These are phyloP conservation scores for Pistacia integerrima DNA, from an alignment of 345 rosid genomes.

Conservation along the genomic window DNA sequence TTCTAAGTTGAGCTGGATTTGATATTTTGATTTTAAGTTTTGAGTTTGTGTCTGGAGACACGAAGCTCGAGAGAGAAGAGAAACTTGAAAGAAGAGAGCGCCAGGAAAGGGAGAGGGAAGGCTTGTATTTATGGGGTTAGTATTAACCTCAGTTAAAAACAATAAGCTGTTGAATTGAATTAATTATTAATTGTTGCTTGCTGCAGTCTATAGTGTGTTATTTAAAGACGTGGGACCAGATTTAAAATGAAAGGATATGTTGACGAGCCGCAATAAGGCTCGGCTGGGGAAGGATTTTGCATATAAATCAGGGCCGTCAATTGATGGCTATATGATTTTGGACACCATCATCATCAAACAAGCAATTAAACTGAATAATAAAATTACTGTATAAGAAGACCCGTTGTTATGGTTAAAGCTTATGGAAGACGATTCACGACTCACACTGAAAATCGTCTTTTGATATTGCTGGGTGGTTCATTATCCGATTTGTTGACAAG, in stretches of 20 bases:
- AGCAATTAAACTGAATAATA: no score
- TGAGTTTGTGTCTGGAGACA: conserved; percentile 28
- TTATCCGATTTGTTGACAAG: not conserved
- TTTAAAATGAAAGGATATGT: not conserved
- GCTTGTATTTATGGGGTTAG: conserved; percentile 40
- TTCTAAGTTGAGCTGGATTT: not conserved
- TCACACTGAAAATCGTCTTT: not conserved
- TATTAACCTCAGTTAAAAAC: conserved; percentile 20
- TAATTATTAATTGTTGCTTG: no score
- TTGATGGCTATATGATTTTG: no score
- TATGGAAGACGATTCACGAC: not conserved
- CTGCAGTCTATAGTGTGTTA: not conserved
- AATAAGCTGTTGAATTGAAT: not conserved
- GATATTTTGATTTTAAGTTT: conserved; percentile 7
- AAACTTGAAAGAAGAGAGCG: conserved; percentile 64
- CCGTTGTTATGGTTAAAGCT: not conserved
- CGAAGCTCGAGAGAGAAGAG: conserved; percentile 43
- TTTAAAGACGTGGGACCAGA: conserved; percentile 18
- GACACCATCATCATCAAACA: no score
- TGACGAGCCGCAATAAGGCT: conserved; percentile 7
- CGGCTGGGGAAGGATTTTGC: not conserved
- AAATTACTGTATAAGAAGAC: no score
- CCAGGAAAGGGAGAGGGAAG: conserved; percentile 29
- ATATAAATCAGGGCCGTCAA: not conserved
- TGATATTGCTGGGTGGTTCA: not conserved